Evolutionary conservation across 768 basidiomycete species (phyloP).

Genomic region (Kwoniella pini): DNA sequence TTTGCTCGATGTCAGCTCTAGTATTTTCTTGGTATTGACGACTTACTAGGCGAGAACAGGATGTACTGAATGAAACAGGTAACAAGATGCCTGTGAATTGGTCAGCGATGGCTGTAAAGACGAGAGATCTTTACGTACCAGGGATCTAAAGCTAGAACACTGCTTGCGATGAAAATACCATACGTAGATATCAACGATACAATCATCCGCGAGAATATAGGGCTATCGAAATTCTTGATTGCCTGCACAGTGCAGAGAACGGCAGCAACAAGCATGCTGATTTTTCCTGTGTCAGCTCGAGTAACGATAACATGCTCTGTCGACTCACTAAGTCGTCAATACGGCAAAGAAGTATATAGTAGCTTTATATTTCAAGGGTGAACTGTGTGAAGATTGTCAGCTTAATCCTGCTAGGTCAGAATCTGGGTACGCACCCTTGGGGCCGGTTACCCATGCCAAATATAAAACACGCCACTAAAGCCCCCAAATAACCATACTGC

Average conservation of each 20-base stretch:
- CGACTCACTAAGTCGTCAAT: constrained; percentile 69
- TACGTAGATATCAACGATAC: constrained; percentile 85
- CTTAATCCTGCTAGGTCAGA: constrained; percentile 19
- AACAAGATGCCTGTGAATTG: constrained; percentile 65
- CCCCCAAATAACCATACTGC: constrained; percentile 78
- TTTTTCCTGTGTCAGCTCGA: neutral
- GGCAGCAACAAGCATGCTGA: constrained; percentile 70
- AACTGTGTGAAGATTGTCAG: constrained; percentile 57
- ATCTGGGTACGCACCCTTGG: constrained; percentile 62
- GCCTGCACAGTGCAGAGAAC: constrained; percentile 77
- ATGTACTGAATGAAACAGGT: constrained; percentile 89
- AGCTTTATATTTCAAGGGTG: constrained; percentile 81
- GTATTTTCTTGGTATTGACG: constrained; percentile 35
- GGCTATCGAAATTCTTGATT: constrained; percentile 63
- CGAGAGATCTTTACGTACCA: constrained; percentile 59
- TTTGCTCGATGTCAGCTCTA: constrained; percentile 70
- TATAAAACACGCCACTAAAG: constrained; percentile 84
- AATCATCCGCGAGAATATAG: constrained; percentile 71
- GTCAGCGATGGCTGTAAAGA: neutral
- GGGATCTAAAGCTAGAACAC: constrained; percentile 84
- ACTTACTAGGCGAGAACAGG: constrained; percentile 68
- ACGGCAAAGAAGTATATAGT: constrained; percentile 72
- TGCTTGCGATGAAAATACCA: constrained; percentile 74
- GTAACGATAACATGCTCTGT: no score
- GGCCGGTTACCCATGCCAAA: constrained; percentile 97